Percentiles rank a stretch among this genome's conserved stretches.
Evolutionary conservation across 495 filamentous ascomycete species (phyloP).

Genomic region (Penicillium malachiteum): DNA sequence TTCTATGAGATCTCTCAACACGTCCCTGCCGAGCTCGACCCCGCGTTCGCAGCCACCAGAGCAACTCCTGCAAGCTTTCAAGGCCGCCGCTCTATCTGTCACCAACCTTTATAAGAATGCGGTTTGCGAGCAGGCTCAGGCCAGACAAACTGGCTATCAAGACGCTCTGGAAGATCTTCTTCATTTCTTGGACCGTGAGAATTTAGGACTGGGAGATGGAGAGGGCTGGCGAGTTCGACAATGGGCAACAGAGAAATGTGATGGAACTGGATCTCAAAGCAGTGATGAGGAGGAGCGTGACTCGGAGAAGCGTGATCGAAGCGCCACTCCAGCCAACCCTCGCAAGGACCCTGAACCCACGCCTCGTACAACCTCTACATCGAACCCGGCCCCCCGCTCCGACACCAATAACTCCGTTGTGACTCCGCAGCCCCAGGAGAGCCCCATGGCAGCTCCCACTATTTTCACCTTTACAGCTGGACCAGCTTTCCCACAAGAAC

Average conservation of each 20-base stretch:
- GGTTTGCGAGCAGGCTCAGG: constrained; percentile 68
- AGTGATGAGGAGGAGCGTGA: constrained; percentile 73
- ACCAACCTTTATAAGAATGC: constrained; percentile 95
- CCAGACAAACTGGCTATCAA: constrained; percentile 80
- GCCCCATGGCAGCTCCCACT: constrained; percentile 32
- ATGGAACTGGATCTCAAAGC: constrained; percentile 56
- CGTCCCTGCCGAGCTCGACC: constrained; percentile 57
- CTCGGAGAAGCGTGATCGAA: constrained; percentile 50
- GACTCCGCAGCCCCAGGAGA: constrained; percentile 24
- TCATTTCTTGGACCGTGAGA: constrained; percentile 75
- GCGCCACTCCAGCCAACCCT: constrained; percentile 60
- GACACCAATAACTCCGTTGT: constrained; percentile 18
- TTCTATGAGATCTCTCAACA: constrained; percentile 73
- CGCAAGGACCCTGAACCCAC: constrained; percentile 47
- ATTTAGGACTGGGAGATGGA: constrained; percentile 72
- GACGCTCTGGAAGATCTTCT: constrained; percentile 91
- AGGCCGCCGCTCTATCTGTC: constrained; percentile 86
- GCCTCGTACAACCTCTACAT: constrained; percentile 30
- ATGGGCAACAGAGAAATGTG: constrained; percentile 79
- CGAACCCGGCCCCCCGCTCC: constrained; percentile 31
- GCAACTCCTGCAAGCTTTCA: constrained; percentile 85
- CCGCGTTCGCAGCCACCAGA: constrained; percentile 64
- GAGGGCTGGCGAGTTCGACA: constrained; percentile 78
- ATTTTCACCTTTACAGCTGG: constrained; percentile 68
- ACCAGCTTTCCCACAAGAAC: constrained; percentile 64